These are phyloP conservation scores for Tephrocybe rancida DNA, from an alignment of 768 basidiomycete species.

Conservation along the genomic window DNA sequence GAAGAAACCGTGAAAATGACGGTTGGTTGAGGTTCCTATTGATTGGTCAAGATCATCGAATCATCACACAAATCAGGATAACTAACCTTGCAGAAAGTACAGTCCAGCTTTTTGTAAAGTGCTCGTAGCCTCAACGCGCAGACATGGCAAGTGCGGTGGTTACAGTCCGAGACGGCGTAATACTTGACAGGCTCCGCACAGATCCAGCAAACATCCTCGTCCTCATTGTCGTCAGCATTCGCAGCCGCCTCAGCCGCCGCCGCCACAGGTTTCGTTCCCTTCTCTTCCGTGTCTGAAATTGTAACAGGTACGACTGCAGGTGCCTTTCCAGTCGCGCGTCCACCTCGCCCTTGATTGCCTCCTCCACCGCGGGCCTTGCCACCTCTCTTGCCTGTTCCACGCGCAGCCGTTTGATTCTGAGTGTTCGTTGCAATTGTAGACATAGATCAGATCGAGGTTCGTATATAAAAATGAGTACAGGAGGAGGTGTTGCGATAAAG, in stretches of 20 bases:
- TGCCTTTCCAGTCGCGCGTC: constrained; percentile 10
- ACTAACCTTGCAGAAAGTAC: constrained; percentile 94
- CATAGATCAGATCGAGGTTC: background rate
- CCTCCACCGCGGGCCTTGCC: constrained; percentile 14
- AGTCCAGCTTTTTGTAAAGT: constrained; percentile 91
- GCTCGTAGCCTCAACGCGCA: constrained; percentile 88
- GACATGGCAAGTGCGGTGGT: constrained; percentile 94
- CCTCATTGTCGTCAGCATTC: constrained; percentile 34
- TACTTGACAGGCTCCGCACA: constrained; percentile 95
- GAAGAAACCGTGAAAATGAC: constrained; percentile 77
- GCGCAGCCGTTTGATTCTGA: constrained; percentile 3
- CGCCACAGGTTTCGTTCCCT: background rate
- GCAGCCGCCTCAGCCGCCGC: constrained; percentile 3
- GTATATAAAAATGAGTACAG: background rate
- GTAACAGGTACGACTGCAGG: background rate
- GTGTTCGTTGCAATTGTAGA: constrained; percentile 1
- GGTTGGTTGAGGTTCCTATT: constrained; percentile 68
- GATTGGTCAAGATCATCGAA: background rate
- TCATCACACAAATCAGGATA: background rate
- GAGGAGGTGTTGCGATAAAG: background rate
- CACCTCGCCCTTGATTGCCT: constrained; percentile 15
- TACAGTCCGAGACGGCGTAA: constrained; percentile 86
- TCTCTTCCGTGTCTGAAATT: background rate
- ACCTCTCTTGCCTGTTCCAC: constrained; percentile 16
- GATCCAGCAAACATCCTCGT: constrained; percentile 77